A percentile compares a stretch with the other conserved stretches of the same genome.
phyloP scores from a whole-genome alignment of 2,329 filamentous ascomycete genomes.

The Aureobasidium musti region DNA sequence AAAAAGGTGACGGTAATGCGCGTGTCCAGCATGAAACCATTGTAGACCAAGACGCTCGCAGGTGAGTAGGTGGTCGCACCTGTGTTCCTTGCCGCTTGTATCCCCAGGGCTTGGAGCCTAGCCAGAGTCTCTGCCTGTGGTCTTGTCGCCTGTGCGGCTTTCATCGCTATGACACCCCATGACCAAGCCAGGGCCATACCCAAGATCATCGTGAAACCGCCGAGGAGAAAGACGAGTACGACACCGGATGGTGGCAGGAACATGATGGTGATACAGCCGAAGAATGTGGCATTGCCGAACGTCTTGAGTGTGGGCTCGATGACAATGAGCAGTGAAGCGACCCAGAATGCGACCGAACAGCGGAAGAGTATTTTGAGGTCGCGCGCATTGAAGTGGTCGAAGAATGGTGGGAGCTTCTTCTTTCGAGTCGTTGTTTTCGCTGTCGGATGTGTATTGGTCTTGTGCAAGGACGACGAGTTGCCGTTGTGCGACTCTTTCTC shows the following conservation, averaged over 20 bases:
- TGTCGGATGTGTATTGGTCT: conserved; percentile 16
- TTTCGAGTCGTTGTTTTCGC: not conserved
- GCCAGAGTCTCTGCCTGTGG: conserved; percentile 17
- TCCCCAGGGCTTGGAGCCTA: not conserved
- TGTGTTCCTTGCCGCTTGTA: not conserved
- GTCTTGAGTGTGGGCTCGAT: conserved; percentile 12
- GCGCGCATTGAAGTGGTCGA: conserved; percentile 30
- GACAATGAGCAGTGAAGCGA: conserved; percentile 26
- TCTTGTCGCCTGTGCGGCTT: conserved; percentile 27
- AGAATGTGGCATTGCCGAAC: conserved; percentile 30
- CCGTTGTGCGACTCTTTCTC: conserved; percentile 24
- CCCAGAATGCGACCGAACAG: conserved; percentile 30
- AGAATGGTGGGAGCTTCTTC: conserved; percentile 28
- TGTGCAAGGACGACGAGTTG: not conserved
- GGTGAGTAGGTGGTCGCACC: conserved; percentile 9
- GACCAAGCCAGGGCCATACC: conserved; percentile 29
- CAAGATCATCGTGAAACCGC: conserved; percentile 25
- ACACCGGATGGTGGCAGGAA: conserved; percentile 29
- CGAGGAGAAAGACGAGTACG: conserved; percentile 20
- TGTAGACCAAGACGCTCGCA: conserved; percentile 19
- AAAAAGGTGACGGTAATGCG: conserved; percentile 30
- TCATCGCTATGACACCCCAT: conserved; percentile 29
- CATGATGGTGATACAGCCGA: conserved; percentile 19
- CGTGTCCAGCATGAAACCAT: conserved; percentile 29
- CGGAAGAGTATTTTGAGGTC: conserved; percentile 30